A percentile compares a stretch with the other conserved stretches of the same genome.
phyloP scores from a whole-genome alignment of 768 basidiomycete genomes.

The Suillus subluteus region DNA sequence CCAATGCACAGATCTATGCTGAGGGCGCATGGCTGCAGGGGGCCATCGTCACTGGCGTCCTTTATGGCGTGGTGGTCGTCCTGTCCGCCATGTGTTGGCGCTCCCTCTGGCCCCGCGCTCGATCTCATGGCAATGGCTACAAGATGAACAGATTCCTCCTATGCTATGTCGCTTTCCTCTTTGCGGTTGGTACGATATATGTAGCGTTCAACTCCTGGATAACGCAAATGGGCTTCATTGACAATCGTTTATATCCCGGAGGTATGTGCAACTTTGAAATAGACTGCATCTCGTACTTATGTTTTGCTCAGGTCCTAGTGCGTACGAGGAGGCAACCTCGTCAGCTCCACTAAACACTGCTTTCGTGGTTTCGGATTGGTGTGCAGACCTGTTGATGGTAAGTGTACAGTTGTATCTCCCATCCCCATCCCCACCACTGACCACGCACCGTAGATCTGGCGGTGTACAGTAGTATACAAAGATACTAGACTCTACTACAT shows the following conservation, averaged over 20 bases:
- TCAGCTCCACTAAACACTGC: constrained; percentile 32
- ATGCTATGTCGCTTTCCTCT: constrained; percentile 33
- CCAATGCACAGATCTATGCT: constrained; percentile 21
- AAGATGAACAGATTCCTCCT: constrained; percentile 33
- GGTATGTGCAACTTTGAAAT: constrained; percentile 19
- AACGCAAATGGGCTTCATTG: constrained; percentile 34
- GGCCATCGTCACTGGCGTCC: constrained; percentile 29
- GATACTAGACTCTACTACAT: constrained; percentile 26
- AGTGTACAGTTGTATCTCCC: not conserved
- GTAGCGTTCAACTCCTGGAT: constrained; percentile 26
- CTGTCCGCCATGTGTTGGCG: constrained; percentile 30
- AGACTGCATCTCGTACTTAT: not conserved
- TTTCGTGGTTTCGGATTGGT: constrained; percentile 36
- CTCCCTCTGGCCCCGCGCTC: constrained; percentile 31
- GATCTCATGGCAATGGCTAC: constrained; percentile 8
- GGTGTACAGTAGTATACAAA: constrained; percentile 36
- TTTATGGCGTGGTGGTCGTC: constrained; percentile 33
- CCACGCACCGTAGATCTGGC: constrained; percentile 29
- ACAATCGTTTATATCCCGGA: constrained; percentile 35
- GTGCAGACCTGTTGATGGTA: constrained; percentile 35
- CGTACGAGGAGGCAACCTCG: constrained; percentile 25
- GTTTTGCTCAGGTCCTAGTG: constrained; percentile 24
- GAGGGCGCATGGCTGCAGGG: constrained; percentile 37
- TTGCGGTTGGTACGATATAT: constrained; percentile 33
- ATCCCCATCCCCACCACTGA: constrained; percentile 1